Conservation (phyloP, 306 rosid genomes). For the Prunus padus region DNA sequence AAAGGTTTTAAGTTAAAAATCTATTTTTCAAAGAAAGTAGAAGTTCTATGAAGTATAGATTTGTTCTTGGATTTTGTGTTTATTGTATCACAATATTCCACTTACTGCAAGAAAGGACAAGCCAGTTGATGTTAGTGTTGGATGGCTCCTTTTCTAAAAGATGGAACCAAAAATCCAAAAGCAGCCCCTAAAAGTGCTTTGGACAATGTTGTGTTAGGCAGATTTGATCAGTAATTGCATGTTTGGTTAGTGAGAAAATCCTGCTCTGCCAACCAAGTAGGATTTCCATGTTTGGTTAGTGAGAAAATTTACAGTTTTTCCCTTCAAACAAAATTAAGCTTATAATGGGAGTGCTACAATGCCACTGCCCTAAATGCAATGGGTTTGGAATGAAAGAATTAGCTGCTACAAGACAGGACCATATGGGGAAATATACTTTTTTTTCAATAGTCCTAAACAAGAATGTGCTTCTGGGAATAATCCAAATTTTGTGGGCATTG, state of each 20-base stretch:
- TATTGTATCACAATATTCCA: no score
- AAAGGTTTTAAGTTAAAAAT: neutral
- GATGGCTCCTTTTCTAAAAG: neutral
- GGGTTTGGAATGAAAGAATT: slow-evolving; percentile 21
- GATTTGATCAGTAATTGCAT: neutral
- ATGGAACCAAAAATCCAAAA: neutral
- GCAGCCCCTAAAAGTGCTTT: neutral
- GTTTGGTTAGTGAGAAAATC: neutral
- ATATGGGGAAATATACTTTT: slow-evolving; percentile 24
- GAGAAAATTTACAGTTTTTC: no score
- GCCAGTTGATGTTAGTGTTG: neutral
- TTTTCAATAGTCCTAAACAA: slow-evolving; percentile 24
- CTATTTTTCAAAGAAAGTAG: neutral
- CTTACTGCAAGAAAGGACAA: neutral
- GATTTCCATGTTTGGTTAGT: no score
- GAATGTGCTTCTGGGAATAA: slow-evolving; percentile 47
- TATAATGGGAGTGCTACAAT: slow-evolving; percentile 14
- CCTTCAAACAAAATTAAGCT: no score
- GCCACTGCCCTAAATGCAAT: slow-evolving; percentile 18
- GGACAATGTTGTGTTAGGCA: neutral
- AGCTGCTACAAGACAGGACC: slow-evolving; percentile 31
- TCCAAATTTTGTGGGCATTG: slow-evolving; percentile 50
- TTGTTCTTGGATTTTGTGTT: no score
- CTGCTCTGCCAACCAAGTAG: no score
- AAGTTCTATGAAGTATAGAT: no score